These are phyloP conservation scores for Umbelopsis vinacea DNA, from an alignment of 192 early-diverging fungal species.

Conservation along the genomic window DNA sequence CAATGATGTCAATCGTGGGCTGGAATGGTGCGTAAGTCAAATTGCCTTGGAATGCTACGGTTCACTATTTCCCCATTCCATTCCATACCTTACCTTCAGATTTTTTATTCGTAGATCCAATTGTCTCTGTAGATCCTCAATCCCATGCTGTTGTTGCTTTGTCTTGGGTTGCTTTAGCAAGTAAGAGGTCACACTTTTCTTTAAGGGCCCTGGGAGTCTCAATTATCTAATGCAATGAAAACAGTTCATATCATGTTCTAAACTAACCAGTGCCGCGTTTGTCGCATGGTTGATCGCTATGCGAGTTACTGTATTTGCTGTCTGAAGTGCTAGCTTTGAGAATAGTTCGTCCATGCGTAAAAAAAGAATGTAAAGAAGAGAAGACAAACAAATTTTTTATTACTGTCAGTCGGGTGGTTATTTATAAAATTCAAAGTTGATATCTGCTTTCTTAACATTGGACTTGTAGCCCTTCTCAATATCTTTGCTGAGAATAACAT, in stretches of 20 bases:
- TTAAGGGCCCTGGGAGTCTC: background rate
- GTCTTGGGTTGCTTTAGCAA: constrained; percentile 27
- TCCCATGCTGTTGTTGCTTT: constrained; percentile 22
- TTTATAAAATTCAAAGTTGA: constrained; percentile 95
- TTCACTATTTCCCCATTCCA: background rate
- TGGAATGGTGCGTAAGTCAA: constrained; percentile 19
- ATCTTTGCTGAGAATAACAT: constrained; percentile 93
- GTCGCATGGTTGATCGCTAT: constrained; percentile 42
- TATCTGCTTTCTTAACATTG: constrained; percentile 95
- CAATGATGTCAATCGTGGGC: constrained; percentile 74
- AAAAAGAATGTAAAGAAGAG: background rate
- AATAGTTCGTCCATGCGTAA: constrained; percentile 37
- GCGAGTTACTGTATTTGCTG: constrained; percentile 36
- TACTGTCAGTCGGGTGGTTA: constrained; percentile 43
- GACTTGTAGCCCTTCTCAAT: constrained; percentile 96
- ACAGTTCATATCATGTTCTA: background rate
- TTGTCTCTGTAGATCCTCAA: constrained; percentile 34
- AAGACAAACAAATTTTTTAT: constrained; percentile 18
- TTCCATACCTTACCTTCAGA: constrained; percentile 39
- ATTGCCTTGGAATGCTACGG: background rate
- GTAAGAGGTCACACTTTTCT: constrained; percentile 39
- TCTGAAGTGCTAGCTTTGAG: constrained; percentile 40
- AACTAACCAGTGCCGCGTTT: constrained; percentile 40
- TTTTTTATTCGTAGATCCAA: constrained; percentile 43
- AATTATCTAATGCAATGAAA: background rate